phyloP scores from a whole-genome alignment of 768 basidiomycete genomes.

The Kwoniella europaea region DNA sequence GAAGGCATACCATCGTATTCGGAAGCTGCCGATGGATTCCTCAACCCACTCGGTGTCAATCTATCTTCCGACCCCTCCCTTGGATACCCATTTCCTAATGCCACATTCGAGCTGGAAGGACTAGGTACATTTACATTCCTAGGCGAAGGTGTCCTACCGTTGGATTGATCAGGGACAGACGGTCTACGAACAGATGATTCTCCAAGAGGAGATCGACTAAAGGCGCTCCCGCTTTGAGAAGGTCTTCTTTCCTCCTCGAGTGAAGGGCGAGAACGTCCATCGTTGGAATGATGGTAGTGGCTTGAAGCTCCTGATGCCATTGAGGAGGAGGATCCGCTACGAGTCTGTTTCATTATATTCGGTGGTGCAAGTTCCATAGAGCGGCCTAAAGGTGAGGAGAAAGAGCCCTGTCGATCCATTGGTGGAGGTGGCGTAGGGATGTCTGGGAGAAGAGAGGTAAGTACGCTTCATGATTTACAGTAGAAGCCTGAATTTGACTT shows the following conservation, averaged over 20 bases:
- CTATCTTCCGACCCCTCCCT: slow-evolving; percentile 23
- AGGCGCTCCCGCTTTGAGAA: slow-evolving; percentile 5
- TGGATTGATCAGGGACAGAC: background rate
- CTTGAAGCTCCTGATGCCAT: slow-evolving; percentile 34
- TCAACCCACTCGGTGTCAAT: slow-evolving; percentile 14
- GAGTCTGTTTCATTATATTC: slow-evolving; percentile 21
- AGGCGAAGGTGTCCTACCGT: slow-evolving; percentile 23
- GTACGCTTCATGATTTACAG: too few species aligned
- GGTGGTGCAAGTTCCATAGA: slow-evolving; percentile 38
- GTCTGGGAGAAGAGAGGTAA: background rate
- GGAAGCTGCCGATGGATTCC: slow-evolving; percentile 26
- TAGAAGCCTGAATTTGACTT: background rate
- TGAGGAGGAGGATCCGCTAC: slow-evolving; percentile 47
- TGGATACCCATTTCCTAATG: slow-evolving; percentile 16
- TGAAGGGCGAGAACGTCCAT: slow-evolving; percentile 24
- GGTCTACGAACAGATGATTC: slow-evolving; percentile 27
- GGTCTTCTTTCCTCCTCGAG: slow-evolving; percentile 37
- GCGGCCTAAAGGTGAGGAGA: slow-evolving; percentile 27
- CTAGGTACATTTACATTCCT: background rate
- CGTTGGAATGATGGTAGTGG: slow-evolving; percentile 26
- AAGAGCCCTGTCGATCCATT: slow-evolving; percentile 21
- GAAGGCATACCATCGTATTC: slow-evolving; percentile 15
- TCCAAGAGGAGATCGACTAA: slow-evolving; percentile 35
- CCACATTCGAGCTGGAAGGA: background rate
- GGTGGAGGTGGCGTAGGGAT: slow-evolving; percentile 13